Base-by-base conservation (phyloP, 2,329 filamentous ascomycete genomes). In the Pseudopyricularia javanii region DNA sequence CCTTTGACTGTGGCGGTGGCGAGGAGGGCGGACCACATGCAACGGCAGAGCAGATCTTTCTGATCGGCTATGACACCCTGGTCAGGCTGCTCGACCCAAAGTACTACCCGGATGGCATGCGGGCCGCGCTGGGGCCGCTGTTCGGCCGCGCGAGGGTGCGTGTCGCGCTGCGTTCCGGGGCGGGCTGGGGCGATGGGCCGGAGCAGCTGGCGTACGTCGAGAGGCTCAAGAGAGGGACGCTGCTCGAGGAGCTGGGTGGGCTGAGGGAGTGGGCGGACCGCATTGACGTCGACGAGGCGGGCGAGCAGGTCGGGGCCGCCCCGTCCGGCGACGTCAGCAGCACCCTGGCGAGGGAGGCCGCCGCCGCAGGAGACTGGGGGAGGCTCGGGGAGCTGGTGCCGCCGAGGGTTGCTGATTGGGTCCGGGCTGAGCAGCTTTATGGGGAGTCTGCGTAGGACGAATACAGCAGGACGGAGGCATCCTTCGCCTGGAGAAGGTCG, bases 31-130 rank as follows among this genome's bases (percentile, higher is more conserved):
- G 12, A 15, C 14, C 26, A 20, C 20, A 17, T 11, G 30, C 35
- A 32, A 9, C 61, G 9, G 61, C 64, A 7, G 69, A 75, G 52
- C 85, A 89, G 60, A 69, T 86, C 4, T 87, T 87, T 60, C 75
- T 91, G 2, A 78, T 81, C 2, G 88, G 88, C 28, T 91, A 82
- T 63, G 87, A 91, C 60, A 91, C 87, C 0, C 68, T 91, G 7
- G 79, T 85, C 15, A 78, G 87, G 20, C 80, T 91, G 51, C 79
- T 87, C 52, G 73, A 86, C 49, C 76, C 84, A 0, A 87, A 85
- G 63, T 91, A 91, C 67, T 88, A 89, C 62, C 63, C 52, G 50
- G 58, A 58, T n/a, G 70, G 62, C 59, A 78, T 85, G 56, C 71
- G 79, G 12, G 66, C 64, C 0, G 77, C 78, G 0, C 70, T 91